Evolutionary conservation across 2,329 filamentous ascomycete species (phyloP), one percentile per base, ranked within the genome.

Genomic region (Pseudofabraea citricarpa): DNA sequence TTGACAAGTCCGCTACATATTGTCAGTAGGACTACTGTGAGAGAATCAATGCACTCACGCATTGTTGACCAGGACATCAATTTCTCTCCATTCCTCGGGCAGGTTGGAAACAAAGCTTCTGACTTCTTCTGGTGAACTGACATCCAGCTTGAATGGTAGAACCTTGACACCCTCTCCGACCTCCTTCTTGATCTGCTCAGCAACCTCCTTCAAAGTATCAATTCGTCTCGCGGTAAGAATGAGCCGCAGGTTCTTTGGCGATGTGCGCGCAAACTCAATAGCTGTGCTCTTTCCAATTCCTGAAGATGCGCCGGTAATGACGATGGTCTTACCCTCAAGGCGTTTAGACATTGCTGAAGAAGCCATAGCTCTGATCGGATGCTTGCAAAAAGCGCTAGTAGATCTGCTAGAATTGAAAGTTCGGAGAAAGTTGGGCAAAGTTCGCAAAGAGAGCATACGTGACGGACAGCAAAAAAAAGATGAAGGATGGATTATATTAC

Each of bases 61-160:
- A 73, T 97, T 97, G 70, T 98, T 98, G 20, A 98, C 88, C 47
- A 98, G 69, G 3, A 97, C 77, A 63, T 97, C 80, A 52, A 97
- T 85, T 20, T 89, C 81, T 63, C 77, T 81, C 70, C 88, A 97
- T 61, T 90, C 90, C 48, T 81, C 79, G 0, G 91, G 90, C 56
- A 97, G 67, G 31, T 72, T 76, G 2, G 67, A 69, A 10, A 96
- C 82, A 59, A 97, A 91, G 31, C 67, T 69, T 41, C 75, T 74
- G 4, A 97, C 77, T 60, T 93, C 82, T 3, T 82, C 78, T 0
- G 87, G 73, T 46, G 86, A 85, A 71, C 86, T 90, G 43, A 98
- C 84, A 64, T 98, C 93, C 41, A 97, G 75, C 71, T 89, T 83
- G 9, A 93, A 80, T 1, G 90, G 81, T 33, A 90, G 69, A 12